Evolutionary conservation across 1,139 yeast genomes (phyloP).

Genomic region (Meyerozyma carpophila): DNA sequence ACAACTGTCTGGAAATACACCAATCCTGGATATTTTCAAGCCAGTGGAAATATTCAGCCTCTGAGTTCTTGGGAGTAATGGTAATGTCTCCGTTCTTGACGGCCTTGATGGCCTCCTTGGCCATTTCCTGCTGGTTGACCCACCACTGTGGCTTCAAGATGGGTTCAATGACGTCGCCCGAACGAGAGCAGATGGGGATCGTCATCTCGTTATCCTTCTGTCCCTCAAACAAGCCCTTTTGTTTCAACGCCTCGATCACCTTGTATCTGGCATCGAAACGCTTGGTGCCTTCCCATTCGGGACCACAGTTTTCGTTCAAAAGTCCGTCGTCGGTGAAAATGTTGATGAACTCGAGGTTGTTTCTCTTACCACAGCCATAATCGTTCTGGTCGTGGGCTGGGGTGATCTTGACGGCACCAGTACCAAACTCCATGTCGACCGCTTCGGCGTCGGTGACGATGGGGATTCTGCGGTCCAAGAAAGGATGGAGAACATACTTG

Average conservation of each 20-base stretch:
- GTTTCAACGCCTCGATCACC: slow-evolving; percentile 78
- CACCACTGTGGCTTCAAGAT: slow-evolving; percentile 98
- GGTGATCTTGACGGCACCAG: slow-evolving; percentile 98
- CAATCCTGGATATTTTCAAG: slow-evolving; percentile 95
- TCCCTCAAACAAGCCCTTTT: slow-evolving; percentile 68
- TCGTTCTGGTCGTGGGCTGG: slow-evolving; percentile 98
- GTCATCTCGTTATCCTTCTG: slow-evolving; percentile 95
- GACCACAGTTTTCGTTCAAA: slow-evolving; percentile 86
- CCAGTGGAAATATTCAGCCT: slow-evolving; percentile 94
- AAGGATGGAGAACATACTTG: slow-evolving; percentile 85
- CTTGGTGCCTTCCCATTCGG: slow-evolving; percentile 81
- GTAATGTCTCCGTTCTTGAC: slow-evolving; percentile 78
- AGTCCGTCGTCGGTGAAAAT: slow-evolving; percentile 90
- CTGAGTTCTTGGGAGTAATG: slow-evolving; percentile 84
- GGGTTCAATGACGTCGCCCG: slow-evolving; percentile 96
- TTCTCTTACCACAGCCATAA: slow-evolving; percentile 94
- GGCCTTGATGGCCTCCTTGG: slow-evolving; percentile 79
- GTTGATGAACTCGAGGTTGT: slow-evolving; percentile 79
- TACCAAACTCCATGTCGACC: slow-evolving; percentile 98
- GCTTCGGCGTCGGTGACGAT: slow-evolving; percentile 87
- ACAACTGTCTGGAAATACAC: slow-evolving; percentile 98
- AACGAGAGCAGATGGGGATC: slow-evolving; percentile 88
- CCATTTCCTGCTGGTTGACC: slow-evolving; percentile 91
- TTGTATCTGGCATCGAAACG: slow-evolving; percentile 89
- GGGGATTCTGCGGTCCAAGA: slow-evolving; percentile 79